Percentiles rank a stretch among this genome's conserved stretches.
These are phyloP conservation scores for Alternaria triticina DNA, from an alignment of 2,329 filamentous ascomycete genomes.

Conservation along the genomic window DNA sequence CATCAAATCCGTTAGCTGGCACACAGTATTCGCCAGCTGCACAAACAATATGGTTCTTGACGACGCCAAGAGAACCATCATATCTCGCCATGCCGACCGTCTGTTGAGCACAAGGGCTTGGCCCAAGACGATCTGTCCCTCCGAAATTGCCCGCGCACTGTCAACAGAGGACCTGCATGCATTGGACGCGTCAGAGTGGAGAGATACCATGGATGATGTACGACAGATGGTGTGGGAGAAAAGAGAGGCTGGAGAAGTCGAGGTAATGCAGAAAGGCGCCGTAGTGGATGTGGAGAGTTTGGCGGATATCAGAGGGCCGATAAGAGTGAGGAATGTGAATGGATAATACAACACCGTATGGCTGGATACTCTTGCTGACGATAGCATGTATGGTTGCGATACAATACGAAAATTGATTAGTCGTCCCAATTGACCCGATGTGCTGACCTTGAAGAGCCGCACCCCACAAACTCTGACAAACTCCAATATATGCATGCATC, in stretches of 20 bases:
- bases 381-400: conserved; percentile 10
- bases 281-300: conserved; percentile 43
- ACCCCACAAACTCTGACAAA: conserved; percentile 3
- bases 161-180: conserved; percentile 48
- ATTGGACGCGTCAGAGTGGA: conserved; percentile 47
- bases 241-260: conserved; percentile 51
- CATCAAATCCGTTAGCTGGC: not conserved
- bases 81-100: conserved; percentile 27
- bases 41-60: conserved; percentile 26
- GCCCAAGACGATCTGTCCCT: conserved; percentile 62
- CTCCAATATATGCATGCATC: conserved; percentile 5
- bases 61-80: conserved; percentile 19
- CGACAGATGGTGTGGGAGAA: conserved; percentile 53
- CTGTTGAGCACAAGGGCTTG: conserved; percentile 42
- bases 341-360: not conserved
- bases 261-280: conserved; percentile 58
- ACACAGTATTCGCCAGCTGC: not conserved
- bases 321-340: conserved; percentile 48
- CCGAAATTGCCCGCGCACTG: conserved; percentile 57
- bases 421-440: conserved; percentile 2
- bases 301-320: conserved; percentile 55
- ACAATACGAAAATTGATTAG: conserved; percentile 5
- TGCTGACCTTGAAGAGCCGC: conserved; percentile 6
- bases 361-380: not conserved
- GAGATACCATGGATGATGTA: conserved; percentile 56